phyloP scores from a whole-genome alignment of 306 rosid genomes.

The Parietaria judaica region DNA sequence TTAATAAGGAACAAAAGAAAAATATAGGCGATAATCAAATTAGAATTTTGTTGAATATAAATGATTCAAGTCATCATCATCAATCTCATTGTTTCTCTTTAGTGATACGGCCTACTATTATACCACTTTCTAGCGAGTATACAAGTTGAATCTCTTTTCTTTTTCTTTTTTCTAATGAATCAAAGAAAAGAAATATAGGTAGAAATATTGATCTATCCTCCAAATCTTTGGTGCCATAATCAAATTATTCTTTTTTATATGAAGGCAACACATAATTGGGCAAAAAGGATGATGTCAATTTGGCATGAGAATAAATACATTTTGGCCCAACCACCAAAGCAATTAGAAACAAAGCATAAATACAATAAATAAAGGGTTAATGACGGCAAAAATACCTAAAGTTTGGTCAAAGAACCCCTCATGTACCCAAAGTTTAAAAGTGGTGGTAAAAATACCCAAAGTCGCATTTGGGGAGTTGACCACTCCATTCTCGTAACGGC shows the following conservation, averaged over 20 bases:
- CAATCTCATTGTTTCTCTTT: conserved; percentile 3
- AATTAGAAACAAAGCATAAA: background rate
- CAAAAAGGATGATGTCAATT: conserved; percentile 7
- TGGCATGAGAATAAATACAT: background rate
- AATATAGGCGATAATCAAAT: background rate
- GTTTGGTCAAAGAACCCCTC: too few species aligned
- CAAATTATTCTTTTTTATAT: conserved; percentile 1
- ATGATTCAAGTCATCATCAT: background rate
- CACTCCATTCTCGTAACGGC: too few species aligned
- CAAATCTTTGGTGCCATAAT: conserved; percentile 16
- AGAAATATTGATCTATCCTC: conserved; percentile 6
- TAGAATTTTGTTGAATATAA: conserved; percentile 5
- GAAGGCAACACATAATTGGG: background rate
- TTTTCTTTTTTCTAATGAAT: background rate
- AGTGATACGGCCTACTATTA: conserved; percentile 15
- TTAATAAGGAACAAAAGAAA: background rate
- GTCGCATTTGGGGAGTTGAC: too few species aligned
- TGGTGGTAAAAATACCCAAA: too few species aligned
- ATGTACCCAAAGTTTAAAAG: too few species aligned
- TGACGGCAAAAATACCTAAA: too few species aligned
- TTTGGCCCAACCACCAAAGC: conserved; percentile 9
- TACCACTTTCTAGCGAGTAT: conserved; percentile 1
- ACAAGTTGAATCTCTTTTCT: background rate
- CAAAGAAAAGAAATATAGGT: background rate
- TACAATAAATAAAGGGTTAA: too few species aligned